phyloP scores from a whole-genome alignment of 2,329 filamentous ascomycete genomes.

The Neonectria sp. region DNA sequence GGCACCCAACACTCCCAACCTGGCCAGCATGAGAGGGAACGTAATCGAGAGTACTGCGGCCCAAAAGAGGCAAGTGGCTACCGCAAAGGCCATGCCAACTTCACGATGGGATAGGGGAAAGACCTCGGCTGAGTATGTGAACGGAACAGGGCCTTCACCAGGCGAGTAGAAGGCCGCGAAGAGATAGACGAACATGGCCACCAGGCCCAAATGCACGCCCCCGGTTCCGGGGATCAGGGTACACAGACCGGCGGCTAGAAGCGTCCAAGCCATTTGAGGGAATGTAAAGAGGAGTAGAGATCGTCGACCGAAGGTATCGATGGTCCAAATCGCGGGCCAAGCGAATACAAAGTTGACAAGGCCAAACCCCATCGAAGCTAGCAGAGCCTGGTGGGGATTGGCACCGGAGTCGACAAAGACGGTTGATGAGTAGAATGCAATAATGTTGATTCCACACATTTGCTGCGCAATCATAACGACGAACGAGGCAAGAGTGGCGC shows the following conservation, averaged over 20 bases:
- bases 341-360: constrained; percentile 72
- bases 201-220: constrained; percentile 58
- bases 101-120: constrained; percentile 80
- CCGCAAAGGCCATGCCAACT: constrained; percentile 79
- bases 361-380: constrained; percentile 72
- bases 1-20: constrained; percentile 62
- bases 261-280: constrained; percentile 59
- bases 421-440: constrained; percentile 82
- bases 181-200: constrained; percentile 71
- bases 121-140: constrained; percentile 78
- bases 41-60: constrained; percentile 75
- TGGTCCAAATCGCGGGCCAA: constrained; percentile 71
- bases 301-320: constrained; percentile 70
- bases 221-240: constrained; percentile 63
- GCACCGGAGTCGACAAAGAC: constrained; percentile 73
- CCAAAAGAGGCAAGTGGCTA: constrained; percentile 76
- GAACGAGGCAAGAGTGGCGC: constrained; percentile 82
- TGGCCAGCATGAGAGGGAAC: constrained; percentile 69
- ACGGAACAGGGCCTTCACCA: constrained; percentile 77
- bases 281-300: constrained; percentile 62
- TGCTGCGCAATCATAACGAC: constrained; percentile 86
- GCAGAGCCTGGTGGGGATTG: constrained; percentile 67
- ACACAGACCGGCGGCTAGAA: constrained; percentile 62
- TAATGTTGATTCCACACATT: constrained; percentile 80
- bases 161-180: constrained; percentile 68